A percentile compares a stretch with the other conserved stretches of the same genome.
These are phyloP conservation scores for Thermothielavioides terrestris DNA, from an alignment of 495 filamentous ascomycete genomes.

Conservation along the genomic window DNA sequence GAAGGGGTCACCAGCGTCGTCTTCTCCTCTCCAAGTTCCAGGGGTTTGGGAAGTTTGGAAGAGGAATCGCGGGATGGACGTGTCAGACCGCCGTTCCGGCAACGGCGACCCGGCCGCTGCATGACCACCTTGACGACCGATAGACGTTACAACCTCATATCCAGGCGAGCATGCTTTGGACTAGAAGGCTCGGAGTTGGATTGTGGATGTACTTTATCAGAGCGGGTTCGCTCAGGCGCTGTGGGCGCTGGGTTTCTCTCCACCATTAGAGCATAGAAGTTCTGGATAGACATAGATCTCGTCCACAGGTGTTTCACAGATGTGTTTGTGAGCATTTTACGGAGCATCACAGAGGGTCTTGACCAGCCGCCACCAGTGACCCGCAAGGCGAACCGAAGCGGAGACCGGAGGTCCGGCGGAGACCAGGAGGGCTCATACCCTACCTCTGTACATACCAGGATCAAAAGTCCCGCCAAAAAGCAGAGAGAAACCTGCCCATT, in stretches of 20 bases:
- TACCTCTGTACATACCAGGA: too few species aligned
- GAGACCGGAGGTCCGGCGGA: too few species aligned
- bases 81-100: neutral
- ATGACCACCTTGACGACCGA: neutral
- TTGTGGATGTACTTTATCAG: neutral
- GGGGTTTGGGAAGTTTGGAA: neutral
- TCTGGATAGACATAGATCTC: too few species aligned
- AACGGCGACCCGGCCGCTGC: neutral
- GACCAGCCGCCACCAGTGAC: too few species aligned
- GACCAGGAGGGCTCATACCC: too few species aligned
- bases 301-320: too few species aligned
- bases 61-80: neutral
- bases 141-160: neutral
- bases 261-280: neutral
- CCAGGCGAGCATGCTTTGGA: neutral
- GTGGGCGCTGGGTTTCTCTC: neutral
- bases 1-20: neutral
- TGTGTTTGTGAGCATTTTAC: too few species aligned
- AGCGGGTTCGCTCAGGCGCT: neutral
- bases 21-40: neutral
- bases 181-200: neutral
- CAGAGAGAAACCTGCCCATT: constrained; percentile 6
- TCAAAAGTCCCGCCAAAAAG: neutral
- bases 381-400: too few species aligned
- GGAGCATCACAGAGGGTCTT: too few species aligned